Conservation (phyloP, 495 filamentous ascomycete genomes). For the Cudoniella acicularis region DNA sequence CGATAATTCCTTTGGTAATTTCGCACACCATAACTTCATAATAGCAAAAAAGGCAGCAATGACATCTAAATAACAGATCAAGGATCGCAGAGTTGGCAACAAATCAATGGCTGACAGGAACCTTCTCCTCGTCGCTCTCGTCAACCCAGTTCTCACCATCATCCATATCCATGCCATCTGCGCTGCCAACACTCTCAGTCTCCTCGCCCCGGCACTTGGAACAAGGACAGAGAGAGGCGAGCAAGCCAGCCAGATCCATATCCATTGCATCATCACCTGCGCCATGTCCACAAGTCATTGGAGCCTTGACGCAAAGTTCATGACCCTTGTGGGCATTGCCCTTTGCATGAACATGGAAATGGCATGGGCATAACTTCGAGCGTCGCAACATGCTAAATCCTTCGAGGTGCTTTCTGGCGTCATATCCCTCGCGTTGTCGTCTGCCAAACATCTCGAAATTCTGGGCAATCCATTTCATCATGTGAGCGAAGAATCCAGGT, state of each 20-base stretch:
- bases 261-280: neutral
- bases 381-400: slow-evolving; percentile 6
- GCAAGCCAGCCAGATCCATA: no score
- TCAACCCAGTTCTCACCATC: neutral
- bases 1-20: no score
- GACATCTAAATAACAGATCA: no score
- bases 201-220: neutral
- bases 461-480: slow-evolving; percentile 8
- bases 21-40: no score
- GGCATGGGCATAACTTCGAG: slow-evolving; percentile 3
- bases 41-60: no score
- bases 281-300: neutral
- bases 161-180: no score
- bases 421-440: neutral
- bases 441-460: slow-evolving; percentile 7
- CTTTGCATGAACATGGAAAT: slow-evolving; percentile 3
- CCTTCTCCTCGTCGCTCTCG: no score
- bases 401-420: neutral
- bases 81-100: no score
- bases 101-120: no score
- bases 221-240: neutral
- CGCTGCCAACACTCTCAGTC: no score
- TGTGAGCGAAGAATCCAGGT: neutral
- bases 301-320: neutral
- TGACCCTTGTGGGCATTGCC: slow-evolving; percentile 7